These are phyloP conservation scores for Hypoxylon sp. DNA, from an alignment of 2,329 filamentous ascomycete genomes.

Conservation along the genomic window DNA sequence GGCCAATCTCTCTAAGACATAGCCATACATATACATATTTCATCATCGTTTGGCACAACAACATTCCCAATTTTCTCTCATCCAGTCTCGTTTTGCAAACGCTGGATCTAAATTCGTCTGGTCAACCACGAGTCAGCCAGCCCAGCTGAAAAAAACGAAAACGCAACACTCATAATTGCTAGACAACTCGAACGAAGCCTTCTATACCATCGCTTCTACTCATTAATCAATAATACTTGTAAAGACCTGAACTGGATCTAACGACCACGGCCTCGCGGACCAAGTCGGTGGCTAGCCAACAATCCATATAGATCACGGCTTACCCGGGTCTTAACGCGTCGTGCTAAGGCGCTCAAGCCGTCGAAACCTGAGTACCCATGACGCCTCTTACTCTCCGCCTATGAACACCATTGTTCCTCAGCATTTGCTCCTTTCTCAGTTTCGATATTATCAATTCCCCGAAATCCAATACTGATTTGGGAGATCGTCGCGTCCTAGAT, in stretches of 20 bases:
- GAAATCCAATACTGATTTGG: no score
- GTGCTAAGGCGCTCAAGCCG: conserved; percentile 36
- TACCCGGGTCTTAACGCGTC: conserved; percentile 24
- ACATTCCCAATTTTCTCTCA: conserved; percentile 9
- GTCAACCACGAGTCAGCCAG: conserved; percentile 6
- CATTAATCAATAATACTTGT: no score
- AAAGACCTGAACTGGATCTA: no score
- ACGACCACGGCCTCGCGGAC: conserved; percentile 5
- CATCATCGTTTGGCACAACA: conserved; percentile 26
- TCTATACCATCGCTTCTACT: no score
- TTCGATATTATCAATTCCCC: conserved; percentile 10
- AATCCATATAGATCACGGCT: conserved; percentile 13
- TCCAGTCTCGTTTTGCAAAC: conserved; percentile 13
- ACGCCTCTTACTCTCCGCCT: conserved; percentile 19
- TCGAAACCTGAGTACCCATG: conserved; percentile 20
- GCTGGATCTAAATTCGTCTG: conserved; percentile 3
- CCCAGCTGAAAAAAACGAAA: not conserved
- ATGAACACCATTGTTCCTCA: conserved; percentile 20
- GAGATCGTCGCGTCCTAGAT: no score
- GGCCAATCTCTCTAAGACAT: conserved; percentile 34
- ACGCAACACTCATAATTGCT: not conserved
- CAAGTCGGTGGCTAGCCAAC: conserved; percentile 20
- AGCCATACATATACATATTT: conserved; percentile 31
- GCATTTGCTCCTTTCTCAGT: conserved; percentile 11
- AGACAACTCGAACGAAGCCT: no score